Conservation (phyloP, 345 rosid species). For the Carallia brachiata region DNA sequence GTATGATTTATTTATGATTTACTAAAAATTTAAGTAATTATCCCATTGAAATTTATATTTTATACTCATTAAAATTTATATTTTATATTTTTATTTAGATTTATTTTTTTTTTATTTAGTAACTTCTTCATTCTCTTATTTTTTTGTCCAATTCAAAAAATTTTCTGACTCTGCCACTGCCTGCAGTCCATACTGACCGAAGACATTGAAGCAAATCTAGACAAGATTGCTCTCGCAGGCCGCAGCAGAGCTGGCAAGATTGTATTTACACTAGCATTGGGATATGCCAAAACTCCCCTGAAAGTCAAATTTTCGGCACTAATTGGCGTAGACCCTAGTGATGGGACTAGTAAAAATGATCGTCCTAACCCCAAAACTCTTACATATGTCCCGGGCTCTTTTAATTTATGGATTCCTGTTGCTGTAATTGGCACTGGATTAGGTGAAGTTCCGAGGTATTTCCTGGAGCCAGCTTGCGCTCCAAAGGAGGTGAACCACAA, state of each 20-base stretch:
- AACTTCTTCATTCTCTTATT: too few species aligned
- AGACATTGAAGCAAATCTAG: constrained; percentile 14
- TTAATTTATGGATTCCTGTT: constrained; percentile 28
- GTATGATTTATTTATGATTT: too few species aligned
- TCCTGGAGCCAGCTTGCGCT: constrained; percentile 24
- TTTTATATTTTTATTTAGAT: too few species aligned
- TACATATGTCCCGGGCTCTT: constrained; percentile 13
- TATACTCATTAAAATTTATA: too few species aligned
- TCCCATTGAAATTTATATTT: too few species aligned
- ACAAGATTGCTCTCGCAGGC: constrained; percentile 29
- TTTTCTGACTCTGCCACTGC: too few species aligned
- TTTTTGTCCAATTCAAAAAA: too few species aligned
- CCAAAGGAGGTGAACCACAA: constrained; percentile 31
- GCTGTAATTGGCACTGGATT: constrained; percentile 36
- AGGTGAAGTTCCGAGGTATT: constrained; percentile 7
- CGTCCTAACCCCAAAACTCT: too few species aligned
- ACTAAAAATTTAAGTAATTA: too few species aligned
- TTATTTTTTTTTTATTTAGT: too few species aligned
- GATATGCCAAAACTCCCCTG: constrained; percentile 1
- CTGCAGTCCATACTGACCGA: constrained; percentile 18
- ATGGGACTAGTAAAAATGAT: background rate
- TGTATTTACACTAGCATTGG: constrained; percentile 38
- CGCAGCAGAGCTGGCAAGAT: constrained; percentile 44
- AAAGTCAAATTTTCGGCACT: constrained; percentile 17
- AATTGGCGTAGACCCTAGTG: constrained; percentile 39